Base-by-base conservation (phyloP, 1,284 basidiomycete genomes). In the Cryptococcus jaspeensis region DNA sequence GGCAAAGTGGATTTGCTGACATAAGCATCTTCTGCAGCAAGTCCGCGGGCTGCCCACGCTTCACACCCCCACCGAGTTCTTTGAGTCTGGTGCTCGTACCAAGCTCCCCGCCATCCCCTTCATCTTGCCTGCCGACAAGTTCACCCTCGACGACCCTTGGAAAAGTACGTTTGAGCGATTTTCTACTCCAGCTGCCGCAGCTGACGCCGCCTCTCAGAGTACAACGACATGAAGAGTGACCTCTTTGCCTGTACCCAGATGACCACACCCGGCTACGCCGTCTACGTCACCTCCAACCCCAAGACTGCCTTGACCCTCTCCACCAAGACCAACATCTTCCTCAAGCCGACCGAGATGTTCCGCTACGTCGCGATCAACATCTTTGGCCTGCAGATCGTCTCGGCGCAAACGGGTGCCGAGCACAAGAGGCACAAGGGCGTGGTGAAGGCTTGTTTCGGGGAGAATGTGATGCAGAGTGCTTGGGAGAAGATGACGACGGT, bases 391-490 rank as follows among this genome's bases (percentile, higher is more conserved):
- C 61, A 63, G 37, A 54, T 63, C 20, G 51, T 60, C 37, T 46
- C 52, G 3, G 35, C 47, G 4, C 55, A 57, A 39, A 60, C 28
- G 18, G 62, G 62, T 3, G 32, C 39, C 2, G 64, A 61, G 23
- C 60, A 61, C 41, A 45, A 44, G 16, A 40, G 64, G n/a, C 64
- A 65, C 53, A 53, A 55, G 23, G 37, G 22, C 28, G 63, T 65
- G 22, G 61, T 61, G 2, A 60, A 54, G 36, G 63, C 50, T 2
- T 62, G 60, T 48, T 64, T 64, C 22, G 42, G 45, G 22, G 60
- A 64, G 45, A 32, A 32, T 9, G 28, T 32, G 28, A 32, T 32
- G 28, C 28, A 32, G 28, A 32, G 28, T 9, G 28, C 28, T 32
- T 32, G 28, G 28, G 28, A 32, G 4, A 4, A 32, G 5, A 32